Conservation (phyloP, 257 asterid species). For the Echites panduratus region DNA sequence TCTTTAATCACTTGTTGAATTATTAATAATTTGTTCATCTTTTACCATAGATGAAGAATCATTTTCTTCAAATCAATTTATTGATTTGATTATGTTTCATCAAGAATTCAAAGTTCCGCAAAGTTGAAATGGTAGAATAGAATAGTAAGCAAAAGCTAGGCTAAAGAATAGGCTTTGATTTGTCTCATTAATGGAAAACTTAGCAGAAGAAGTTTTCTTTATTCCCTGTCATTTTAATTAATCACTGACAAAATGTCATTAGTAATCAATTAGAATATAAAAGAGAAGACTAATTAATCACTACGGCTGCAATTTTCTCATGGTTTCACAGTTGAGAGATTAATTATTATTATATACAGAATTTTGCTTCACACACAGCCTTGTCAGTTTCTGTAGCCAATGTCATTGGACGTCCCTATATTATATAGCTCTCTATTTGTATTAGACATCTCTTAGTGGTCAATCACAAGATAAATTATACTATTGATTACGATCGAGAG, state of each 20-base stretch:
- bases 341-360: not conserved
- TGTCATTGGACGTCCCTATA: slow-evolving; percentile 9
- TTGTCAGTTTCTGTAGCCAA: slow-evolving; percentile 8
- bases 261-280: not conserved
- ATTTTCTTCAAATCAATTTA: not conserved
- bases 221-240: not conserved
- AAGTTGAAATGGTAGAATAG: slow-evolving; percentile 2
- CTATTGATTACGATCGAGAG: slow-evolving; percentile 16
- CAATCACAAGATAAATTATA: slow-evolving; percentile 13
- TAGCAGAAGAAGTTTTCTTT: not conserved
- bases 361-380: too few relatives aligned
- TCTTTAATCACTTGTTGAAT: too few relatives aligned
- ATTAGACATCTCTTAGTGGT: slow-evolving; percentile 11
- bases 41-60: not conserved
- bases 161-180: not conserved
- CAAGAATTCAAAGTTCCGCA: slow-evolving; percentile 2
- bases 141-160: not conserved
- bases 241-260: not conserved
- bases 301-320: slow-evolving; percentile 12
- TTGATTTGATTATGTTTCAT: not conserved
- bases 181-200: not conserved
- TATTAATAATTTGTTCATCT: too few relatives aligned
- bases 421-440: not conserved
- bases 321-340: slow-evolving; percentile 10
- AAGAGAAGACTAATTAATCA: slow-evolving; percentile 6